Conservation (phyloP, 768 basidiomycete species). For the Pleurotus ostreatus region DNA sequence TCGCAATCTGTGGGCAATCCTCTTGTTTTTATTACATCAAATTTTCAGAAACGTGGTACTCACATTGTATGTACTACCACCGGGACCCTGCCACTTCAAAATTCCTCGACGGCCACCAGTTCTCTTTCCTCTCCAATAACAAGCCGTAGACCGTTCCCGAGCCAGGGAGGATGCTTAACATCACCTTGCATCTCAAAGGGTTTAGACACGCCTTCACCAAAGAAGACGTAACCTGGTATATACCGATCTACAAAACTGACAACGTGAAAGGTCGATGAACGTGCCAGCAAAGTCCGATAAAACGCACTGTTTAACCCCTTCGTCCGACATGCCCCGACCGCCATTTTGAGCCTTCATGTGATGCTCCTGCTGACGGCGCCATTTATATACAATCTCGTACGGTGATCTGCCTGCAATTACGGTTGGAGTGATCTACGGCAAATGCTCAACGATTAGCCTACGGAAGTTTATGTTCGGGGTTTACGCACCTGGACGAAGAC, state of each 20-base stretch:
- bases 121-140: constrained; percentile 52
- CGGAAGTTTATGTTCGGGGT: neutral
- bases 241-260: constrained; percentile 78
- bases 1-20: too few relatives aligned
- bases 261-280: neutral
- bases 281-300: constrained; percentile 13
- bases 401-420: neutral
- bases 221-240: constrained; percentile 92
- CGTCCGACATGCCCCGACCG: constrained; percentile 86
- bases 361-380: constrained; percentile 90
- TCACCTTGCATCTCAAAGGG: constrained; percentile 11
- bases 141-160: constrained; percentile 47
- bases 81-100: constrained; percentile 24
- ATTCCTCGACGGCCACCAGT: constrained; percentile 34
- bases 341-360: constrained; percentile 83
- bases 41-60: neutral
- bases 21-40: neutral
- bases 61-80: neutral
- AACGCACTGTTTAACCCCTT: constrained; percentile 60
- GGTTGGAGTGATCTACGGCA: neutral
- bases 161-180: constrained; percentile 19
- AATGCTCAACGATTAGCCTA: neutral
- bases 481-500: constrained; percentile 68
- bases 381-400: constrained; percentile 71
- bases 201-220: constrained; percentile 50